Conservation (phyloP, 2,329 filamentous ascomycete genomes). For the Coniosporium uncinatum region DNA sequence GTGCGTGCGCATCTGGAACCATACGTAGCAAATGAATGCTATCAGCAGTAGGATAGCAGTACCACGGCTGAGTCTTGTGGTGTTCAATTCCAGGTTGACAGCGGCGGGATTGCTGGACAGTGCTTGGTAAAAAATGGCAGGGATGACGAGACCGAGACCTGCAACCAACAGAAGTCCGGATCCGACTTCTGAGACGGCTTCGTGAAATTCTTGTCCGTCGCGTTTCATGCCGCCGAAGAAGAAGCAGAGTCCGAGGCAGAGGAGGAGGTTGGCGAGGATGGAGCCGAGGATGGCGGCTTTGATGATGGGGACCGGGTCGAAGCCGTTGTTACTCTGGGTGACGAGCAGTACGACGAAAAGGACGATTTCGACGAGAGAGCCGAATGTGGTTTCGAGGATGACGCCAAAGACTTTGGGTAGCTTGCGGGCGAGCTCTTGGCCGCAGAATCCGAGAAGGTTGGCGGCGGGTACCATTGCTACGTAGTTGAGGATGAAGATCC, state of each 20-base stretch:
- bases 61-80: conserved; percentile 52
- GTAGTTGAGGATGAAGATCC: conserved; percentile 66
- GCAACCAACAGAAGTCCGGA: conserved; percentile 73
- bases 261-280: conserved; percentile 73
- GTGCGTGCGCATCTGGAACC: conserved; percentile 71
- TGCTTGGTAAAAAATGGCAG: conserved; percentile 46
- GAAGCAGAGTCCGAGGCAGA: conserved; percentile 79
- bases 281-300: conserved; percentile 81
- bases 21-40: conserved; percentile 56
- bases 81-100: conserved; percentile 40
- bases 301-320: conserved; percentile 56
- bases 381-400: conserved; percentile 53
- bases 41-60: conserved; percentile 66
- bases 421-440: conserved; percentile 67
- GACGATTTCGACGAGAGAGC: conserved; percentile 76
- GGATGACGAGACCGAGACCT: conserved; percentile 50
- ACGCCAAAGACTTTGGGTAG: conserved; percentile 68
- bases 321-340: conserved; percentile 37
- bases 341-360: conserved; percentile 73
- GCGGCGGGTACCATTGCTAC: conserved; percentile 74
- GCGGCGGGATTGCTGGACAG: conserved; percentile 9
- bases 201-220: conserved; percentile 66
- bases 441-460: conserved; percentile 70
- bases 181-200: conserved; percentile 73
- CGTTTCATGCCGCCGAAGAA: conserved; percentile 66